Percentiles rank a stretch among this genome's conserved stretches.
phyloP scores from a whole-genome alignment of 176 grass and related monocot genomes.

The Zea luxurians region DNA sequence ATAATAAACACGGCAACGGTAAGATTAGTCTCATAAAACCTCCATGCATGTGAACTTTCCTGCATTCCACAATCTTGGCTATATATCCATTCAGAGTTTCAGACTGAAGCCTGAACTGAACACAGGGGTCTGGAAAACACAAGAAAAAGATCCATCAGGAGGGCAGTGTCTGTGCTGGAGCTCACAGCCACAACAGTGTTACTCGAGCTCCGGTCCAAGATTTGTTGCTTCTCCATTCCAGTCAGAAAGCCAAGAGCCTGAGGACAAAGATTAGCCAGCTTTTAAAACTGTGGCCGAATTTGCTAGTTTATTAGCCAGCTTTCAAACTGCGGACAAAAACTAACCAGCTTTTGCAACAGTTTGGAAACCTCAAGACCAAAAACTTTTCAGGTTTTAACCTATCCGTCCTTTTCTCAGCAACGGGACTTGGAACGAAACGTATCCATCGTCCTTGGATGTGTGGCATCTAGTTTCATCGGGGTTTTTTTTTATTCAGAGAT shows the following conservation, averaged over 20 bases:
- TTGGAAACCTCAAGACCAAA: slow-evolving; percentile 5
- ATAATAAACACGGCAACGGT: neutral
- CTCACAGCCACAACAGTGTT: slow-evolving; percentile 30
- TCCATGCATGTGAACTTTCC: neutral
- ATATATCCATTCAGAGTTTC: slow-evolving; percentile 1
- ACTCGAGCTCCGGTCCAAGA: slow-evolving; percentile 36
- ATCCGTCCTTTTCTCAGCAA: neutral
- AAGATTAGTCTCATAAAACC: neutral
- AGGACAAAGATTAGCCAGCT: neutral
- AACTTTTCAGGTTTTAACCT: neutral
- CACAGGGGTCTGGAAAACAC: slow-evolving; percentile 1
- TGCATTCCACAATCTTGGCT: neutral
- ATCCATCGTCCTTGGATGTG: slow-evolving; percentile 25
- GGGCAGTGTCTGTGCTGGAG: slow-evolving; percentile 24
- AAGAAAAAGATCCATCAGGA: slow-evolving; percentile 5
- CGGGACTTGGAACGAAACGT: neutral
- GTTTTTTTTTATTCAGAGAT: slow-evolving; percentile 24
- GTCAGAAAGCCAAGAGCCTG: slow-evolving; percentile 32
- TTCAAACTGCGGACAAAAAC: neutral
- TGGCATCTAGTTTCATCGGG: too few species aligned
- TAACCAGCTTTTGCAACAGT: neutral
- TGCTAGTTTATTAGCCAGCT: neutral
- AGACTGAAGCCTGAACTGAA: slow-evolving; percentile 13
- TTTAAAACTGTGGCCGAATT: slow-evolving; percentile 14
- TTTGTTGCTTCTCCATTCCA: slow-evolving; percentile 39